A percentile compares a stretch with the other conserved stretches of the same genome.
Evolutionary conservation across 495 filamentous ascomycete genomes (phyloP).

Genomic region (Annulohypoxylon bovei): DNA sequence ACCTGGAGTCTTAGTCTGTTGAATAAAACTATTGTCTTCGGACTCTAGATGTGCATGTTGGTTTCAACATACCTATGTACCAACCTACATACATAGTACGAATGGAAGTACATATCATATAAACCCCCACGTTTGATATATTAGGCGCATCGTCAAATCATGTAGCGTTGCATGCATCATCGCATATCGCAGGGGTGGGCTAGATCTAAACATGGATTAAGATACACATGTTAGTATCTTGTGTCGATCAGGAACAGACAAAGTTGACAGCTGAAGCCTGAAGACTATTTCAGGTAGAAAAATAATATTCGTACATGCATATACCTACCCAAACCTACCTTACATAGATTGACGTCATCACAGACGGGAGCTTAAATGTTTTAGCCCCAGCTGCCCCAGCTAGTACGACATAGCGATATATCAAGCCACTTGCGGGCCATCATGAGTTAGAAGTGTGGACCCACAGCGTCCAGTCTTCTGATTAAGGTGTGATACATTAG

Average conservation of each 20-base stretch:
- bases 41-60: too few relatives aligned
- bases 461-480: constrained; percentile 5
- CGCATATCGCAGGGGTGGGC: background rate
- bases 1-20: background rate
- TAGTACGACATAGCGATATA: background rate
- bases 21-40: too few relatives aligned
- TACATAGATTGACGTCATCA: constrained; percentile 27
- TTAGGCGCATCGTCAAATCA: background rate
- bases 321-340: background rate
- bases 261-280: background rate
- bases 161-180: constrained; percentile 28
- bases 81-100: too few relatives aligned
- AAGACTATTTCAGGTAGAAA: constrained; percentile 11
- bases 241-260: constrained; percentile 18
- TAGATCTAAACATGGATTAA: constrained; percentile 9
- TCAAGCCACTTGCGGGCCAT: background rate
- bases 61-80: too few relatives aligned
- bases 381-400: background rate
- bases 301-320: background rate
- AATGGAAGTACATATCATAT: background rate
- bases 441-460: background rate
- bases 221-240: background rate
- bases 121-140: constrained; percentile 15
- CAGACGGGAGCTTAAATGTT: constrained; percentile 27
- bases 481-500: background rate